Conservation (phyloP, 2,329 filamentous ascomycete species). For the Nothomitra cinnamomea region DNA sequence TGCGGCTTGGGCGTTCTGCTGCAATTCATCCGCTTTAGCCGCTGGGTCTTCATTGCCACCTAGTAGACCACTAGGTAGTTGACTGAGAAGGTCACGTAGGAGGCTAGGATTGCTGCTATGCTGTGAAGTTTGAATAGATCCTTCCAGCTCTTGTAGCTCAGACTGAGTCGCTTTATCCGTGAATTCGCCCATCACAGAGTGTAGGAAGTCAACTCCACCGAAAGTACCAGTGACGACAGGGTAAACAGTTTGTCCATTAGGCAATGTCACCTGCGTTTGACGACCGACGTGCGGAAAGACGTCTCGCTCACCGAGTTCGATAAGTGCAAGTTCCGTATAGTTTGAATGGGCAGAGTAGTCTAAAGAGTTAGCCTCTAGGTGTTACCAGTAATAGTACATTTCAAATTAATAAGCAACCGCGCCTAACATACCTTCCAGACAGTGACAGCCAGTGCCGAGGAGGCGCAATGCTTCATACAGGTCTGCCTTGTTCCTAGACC, state of each 20-base stretch:
- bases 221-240: constrained; percentile 84
- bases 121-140: constrained; percentile 49
- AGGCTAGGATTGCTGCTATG: constrained; percentile 49
- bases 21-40: constrained; percentile 60
- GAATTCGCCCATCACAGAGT: constrained; percentile 65
- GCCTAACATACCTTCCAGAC: constrained; percentile 47
- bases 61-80: constrained; percentile 67
- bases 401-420: neutral
- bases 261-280: constrained; percentile 50
- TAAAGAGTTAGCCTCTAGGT: neutral
- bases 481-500: constrained; percentile 52
- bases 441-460: constrained; percentile 77
- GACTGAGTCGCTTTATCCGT: constrained; percentile 83
- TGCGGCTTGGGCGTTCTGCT: constrained; percentile 54
- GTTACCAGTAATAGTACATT: neutral
- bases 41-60: constrained; percentile 53
- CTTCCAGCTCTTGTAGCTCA: constrained; percentile 76
- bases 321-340: constrained; percentile 74
- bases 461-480: constrained; percentile 75
- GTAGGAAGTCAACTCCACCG: constrained; percentile 84
- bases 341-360: constrained; percentile 91
- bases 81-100: constrained; percentile 62
- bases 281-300: constrained; percentile 80
- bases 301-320: constrained; percentile 65
- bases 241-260: constrained; percentile 52